Evolutionary conservation across 768 basidiomycete species (phyloP).

Genomic region (Ephemerocybe angulata): DNA sequence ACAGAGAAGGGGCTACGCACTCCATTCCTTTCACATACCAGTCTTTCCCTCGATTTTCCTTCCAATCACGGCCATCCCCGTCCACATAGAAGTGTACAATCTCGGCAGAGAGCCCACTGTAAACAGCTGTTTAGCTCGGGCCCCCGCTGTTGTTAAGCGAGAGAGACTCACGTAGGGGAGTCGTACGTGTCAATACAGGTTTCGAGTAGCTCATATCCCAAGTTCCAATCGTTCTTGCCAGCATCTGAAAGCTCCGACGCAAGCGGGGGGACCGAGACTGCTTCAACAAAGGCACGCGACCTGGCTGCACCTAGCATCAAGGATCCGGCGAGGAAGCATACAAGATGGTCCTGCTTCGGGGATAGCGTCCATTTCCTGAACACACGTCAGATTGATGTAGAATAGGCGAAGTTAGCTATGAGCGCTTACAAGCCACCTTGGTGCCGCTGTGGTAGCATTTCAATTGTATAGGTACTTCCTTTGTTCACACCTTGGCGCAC

Average conservation of each 20-base stretch:
- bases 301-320: constrained; percentile 86
- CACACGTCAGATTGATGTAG: too few species aligned
- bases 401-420: not conserved
- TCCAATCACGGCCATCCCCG: constrained; percentile 48
- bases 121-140: not conserved
- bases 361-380: constrained; percentile 66
- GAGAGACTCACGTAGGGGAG: constrained; percentile 65
- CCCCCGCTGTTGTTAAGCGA: not conserved
- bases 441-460: constrained; percentile 61
- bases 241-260: constrained; percentile 54
- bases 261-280: constrained; percentile 66
- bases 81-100: constrained; percentile 80
- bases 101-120: constrained; percentile 82
- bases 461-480: constrained; percentile 74
- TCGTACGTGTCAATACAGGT: constrained; percentile 87
- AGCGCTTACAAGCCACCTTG: constrained; percentile 35
- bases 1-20: constrained; percentile 32
- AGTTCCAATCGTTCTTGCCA: constrained; percentile 76
- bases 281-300: constrained; percentile 48
- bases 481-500: constrained; percentile 58
- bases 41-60: constrained; percentile 48
- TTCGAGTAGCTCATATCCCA: constrained; percentile 75
- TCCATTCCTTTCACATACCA: constrained; percentile 90
- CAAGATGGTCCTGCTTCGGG: constrained; percentile 94
- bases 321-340: constrained; percentile 91